Base-by-base conservation (phyloP, 257 asterid genomes). In the Solanum paucissectum region DNA sequence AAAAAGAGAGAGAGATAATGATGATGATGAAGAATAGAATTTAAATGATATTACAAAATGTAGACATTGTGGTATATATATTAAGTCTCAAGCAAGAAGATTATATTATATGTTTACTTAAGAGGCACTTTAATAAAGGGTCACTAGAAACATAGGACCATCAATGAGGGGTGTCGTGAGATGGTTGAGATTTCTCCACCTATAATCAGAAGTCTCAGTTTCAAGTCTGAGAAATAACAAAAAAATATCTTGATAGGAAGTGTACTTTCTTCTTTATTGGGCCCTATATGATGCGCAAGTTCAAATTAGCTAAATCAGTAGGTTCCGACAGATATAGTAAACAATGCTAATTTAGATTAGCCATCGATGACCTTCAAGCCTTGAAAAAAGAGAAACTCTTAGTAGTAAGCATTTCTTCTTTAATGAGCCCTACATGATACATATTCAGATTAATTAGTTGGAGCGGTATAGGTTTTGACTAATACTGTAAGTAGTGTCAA, bases 41-140 rank as follows among this genome's bases (percentile, higher is more conserved):
- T 85, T 89, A 88, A 92, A 89, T 92, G 90, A 86, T 27, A 3
- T 62, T 12, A 77, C 86, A 88, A 88, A 88, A 66, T 87, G 81
- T 72, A 84, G 87, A 32, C 85, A 83, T 85, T 69, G 75, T 87
- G 89, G 88, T 87, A 89, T 92, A 87, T 86, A 89, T 92, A 88
- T 87, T 86, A 75, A 38, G 66, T 37, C 75, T 21, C 12, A 21
- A 37, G 82, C 86, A 83, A 76, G 90, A 62, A 76, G 90, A 60
- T 42, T 88, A 83, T 83, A 81, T 37, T 60, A 33, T 89, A 86
- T 72, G 27, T 20, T 34, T 74, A 86, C 81, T 84, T 89, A 84
- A 83, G 52, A 86, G 86, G 42, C n/a, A 72, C 88, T 89, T 69
- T 88, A 52, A 69, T 88, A 52, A 76, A 55, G 89, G 44, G 72